Evolutionary conservation across 192 early-diverging fungal genomes (phyloP).

Genomic region (Phycomyces nitens): DNA sequence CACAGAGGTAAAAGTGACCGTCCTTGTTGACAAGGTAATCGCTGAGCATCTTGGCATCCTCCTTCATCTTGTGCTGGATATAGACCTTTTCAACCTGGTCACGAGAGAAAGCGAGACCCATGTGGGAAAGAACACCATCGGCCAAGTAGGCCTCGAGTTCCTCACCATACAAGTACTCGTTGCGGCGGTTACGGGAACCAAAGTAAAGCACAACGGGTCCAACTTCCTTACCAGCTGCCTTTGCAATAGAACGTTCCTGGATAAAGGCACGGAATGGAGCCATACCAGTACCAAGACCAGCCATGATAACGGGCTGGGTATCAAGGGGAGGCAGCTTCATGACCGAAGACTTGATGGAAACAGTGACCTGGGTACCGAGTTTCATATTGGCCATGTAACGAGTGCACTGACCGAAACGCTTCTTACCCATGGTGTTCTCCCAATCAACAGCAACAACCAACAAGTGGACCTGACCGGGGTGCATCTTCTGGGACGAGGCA

Average conservation of each 20-base stretch:
- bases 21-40: constrained; percentile 71
- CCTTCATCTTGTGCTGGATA: constrained; percentile 94
- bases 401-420: constrained; percentile 86
- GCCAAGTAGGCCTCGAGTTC: constrained; percentile 92
- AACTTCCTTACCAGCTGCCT: constrained; percentile 72
- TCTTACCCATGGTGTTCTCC: constrained; percentile 61
- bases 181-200: constrained; percentile 89
- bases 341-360: constrained; percentile 92
- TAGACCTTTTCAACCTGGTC: constrained; percentile 94
- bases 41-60: constrained; percentile 71
- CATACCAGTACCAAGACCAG: constrained; percentile 97
- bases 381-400: constrained; percentile 73
- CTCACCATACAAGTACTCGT: constrained; percentile 95
- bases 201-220: constrained; percentile 96
- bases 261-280: constrained; percentile 98
- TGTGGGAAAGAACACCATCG: constrained; percentile 84
- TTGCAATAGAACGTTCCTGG: constrained; percentile 84
- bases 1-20: constrained; percentile 95
- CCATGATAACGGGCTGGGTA: constrained; percentile 89
- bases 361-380: constrained; percentile 71
- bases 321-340: constrained; percentile 90
- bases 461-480: constrained; percentile 86
- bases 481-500: constrained; percentile 83
- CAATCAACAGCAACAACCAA: constrained; percentile 92
- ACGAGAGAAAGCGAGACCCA: constrained; percentile 90